Evolutionary conservation across 2,329 filamentous ascomycete species (phyloP).

Genomic region (Apiospora hydei): DNA sequence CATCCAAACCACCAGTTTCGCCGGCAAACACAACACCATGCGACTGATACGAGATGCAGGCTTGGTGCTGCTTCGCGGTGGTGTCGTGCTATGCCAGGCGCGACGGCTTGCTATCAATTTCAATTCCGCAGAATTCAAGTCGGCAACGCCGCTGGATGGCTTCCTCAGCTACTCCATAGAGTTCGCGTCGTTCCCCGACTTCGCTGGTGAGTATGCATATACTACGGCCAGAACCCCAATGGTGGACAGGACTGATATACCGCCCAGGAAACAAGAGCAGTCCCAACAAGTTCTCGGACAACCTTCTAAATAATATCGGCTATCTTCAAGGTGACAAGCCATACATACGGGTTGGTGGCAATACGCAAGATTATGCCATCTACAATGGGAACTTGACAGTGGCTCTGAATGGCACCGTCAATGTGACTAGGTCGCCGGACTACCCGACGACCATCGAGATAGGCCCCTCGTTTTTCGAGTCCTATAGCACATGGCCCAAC

Average conservation of each 20-base stretch:
- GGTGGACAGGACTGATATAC: constrained; percentile 18
- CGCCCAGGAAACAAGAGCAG: constrained; percentile 46
- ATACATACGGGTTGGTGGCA: constrained; percentile 69
- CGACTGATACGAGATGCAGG: neutral
- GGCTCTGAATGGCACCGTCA: constrained; percentile 60
- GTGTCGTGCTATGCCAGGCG: neutral
- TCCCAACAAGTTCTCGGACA: constrained; percentile 68
- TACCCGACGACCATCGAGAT: constrained; percentile 68
- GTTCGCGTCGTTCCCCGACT: constrained; percentile 49
- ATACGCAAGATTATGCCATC: constrained; percentile 70
- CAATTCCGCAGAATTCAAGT: constrained; percentile 27
- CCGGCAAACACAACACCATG: neutral
- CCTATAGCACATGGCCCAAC: constrained; percentile 63
- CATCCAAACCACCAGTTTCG: neutral
- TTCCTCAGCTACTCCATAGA: constrained; percentile 51
- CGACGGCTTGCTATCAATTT: neutral
- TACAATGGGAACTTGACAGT: constrained; percentile 60
- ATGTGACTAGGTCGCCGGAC: constrained; percentile 58
- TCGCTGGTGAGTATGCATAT: constrained; percentile 38
- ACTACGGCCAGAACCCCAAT: constrained; percentile 32
- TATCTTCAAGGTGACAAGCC: constrained; percentile 63
- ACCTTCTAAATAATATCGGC: constrained; percentile 63
- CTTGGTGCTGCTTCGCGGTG: neutral
- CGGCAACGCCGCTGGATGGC: constrained; percentile 45
- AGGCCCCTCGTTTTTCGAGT: constrained; percentile 69